A percentile compares a stretch with the other conserved stretches of the same genome.
phyloP scores from a whole-genome alignment of 768 basidiomycete species.

The Naematelia aurantialba region DNA sequence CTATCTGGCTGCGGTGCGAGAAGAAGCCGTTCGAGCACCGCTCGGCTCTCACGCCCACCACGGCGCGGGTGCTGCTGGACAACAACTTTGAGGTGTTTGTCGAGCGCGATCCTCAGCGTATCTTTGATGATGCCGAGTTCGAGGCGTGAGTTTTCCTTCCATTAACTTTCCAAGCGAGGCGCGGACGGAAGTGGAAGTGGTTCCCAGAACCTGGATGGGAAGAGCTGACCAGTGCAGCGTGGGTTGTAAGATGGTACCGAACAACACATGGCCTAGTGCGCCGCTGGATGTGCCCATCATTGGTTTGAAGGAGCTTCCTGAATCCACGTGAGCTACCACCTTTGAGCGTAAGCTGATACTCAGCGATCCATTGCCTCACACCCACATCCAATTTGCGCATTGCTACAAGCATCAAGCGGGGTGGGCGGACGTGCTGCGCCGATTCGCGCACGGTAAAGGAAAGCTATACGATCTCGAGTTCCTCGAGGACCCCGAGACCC shows the following conservation, averaged over 20 bases:
- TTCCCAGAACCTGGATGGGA: neutral
- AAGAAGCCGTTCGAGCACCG: constrained; percentile 92
- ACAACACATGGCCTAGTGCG: constrained; percentile 84
- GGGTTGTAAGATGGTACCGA: constrained; percentile 79
- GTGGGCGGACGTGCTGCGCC: constrained; percentile 78
- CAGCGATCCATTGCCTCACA: constrained; percentile 74
- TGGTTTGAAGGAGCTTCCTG: constrained; percentile 92
- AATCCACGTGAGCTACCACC: constrained; percentile 55
- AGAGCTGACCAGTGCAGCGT: constrained; percentile 58
- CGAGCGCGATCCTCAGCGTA: constrained; percentile 88
- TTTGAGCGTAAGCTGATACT: neutral
- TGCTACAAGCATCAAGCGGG: constrained; percentile 95
- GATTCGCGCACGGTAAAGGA: constrained; percentile 76
- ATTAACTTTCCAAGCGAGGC: constrained; percentile 2
- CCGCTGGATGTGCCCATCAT: constrained; percentile 74
- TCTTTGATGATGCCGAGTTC: constrained; percentile 89
- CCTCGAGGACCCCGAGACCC: constrained; percentile 71
- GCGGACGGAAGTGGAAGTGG: neutral
- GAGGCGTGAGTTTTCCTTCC: constrained; percentile 65
- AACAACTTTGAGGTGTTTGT: constrained; percentile 86
- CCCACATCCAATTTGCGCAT: constrained; percentile 96
- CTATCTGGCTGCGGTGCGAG: constrained; percentile 94
- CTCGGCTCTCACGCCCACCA: constrained; percentile 86
- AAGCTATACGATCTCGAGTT: constrained; percentile 95
- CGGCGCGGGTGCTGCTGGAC: constrained; percentile 79